Evolutionary conservation across 2,329 filamentous ascomycete species (phyloP).

Genomic region (Claviceps lovelessii): DNA sequence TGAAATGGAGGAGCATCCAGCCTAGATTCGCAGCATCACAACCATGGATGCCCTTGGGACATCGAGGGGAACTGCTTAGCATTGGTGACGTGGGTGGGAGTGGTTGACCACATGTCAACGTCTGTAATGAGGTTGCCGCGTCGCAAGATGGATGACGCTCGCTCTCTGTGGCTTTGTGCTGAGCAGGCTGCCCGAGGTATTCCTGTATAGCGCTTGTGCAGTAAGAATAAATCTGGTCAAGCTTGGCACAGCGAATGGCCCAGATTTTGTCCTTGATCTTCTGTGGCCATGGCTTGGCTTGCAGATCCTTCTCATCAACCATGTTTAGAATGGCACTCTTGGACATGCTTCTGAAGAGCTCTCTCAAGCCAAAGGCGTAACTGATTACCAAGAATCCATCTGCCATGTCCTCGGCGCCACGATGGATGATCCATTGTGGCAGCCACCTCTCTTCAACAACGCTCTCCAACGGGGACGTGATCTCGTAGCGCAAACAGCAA

Average conservation of each 20-base stretch:
- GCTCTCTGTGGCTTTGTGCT: constrained; percentile 8
- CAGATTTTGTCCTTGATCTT: constrained; percentile 33
- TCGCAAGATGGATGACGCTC: constrained; percentile 10
- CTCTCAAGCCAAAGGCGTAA: constrained; percentile 35
- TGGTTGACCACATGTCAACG: constrained; percentile 5
- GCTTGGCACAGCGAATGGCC: constrained; percentile 33
- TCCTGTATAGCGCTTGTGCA: constrained; percentile 31
- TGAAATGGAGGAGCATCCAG: constrained; percentile 38
- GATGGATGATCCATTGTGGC: constrained; percentile 33
- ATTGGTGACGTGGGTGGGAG: constrained; percentile 6
- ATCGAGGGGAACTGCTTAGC: constrained; percentile 28
- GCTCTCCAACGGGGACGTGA: constrained; percentile 36
- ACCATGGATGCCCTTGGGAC: constrained; percentile 33
- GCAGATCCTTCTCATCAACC: constrained; percentile 27
- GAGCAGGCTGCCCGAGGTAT: constrained; percentile 23
- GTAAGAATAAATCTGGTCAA: constrained; percentile 34
- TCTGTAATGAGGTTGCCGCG: constrained; percentile 10
- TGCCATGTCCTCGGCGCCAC: constrained; percentile 31
- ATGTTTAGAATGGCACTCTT: constrained; percentile 34
- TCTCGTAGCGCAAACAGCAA: constrained; percentile 34
- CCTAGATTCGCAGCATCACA: constrained; percentile 40
- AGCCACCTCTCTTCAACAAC: constrained; percentile 38
- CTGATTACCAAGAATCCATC: constrained; percentile 37
- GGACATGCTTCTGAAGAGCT: constrained; percentile 34
- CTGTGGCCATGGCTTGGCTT: constrained; percentile 31